Percentiles rank a stretch among this genome's conserved stretches.
Evolutionary conservation across 208 protist genomes (phyloP).

Genomic region (Phytomonas sp.): DNA sequence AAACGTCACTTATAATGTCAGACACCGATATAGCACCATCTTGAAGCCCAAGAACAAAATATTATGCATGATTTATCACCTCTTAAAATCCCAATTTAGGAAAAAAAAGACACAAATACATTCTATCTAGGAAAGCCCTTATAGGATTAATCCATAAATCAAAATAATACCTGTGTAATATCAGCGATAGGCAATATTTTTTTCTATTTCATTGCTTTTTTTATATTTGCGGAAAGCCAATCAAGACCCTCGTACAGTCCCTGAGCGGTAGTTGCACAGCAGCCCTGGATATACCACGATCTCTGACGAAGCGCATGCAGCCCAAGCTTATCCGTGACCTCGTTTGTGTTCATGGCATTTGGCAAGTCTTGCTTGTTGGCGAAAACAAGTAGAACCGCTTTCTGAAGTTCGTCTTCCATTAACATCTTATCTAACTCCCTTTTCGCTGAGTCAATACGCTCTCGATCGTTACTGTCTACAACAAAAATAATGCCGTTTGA

Average conservation of each 20-base stretch:
- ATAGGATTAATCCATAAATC: not conserved
- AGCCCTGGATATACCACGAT: constrained; percentile 92
- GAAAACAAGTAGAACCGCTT: constrained; percentile 95
- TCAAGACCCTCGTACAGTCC: constrained; percentile 91
- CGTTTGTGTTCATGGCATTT: constrained; percentile 94
- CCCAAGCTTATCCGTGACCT: constrained; percentile 95
- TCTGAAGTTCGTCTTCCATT: constrained; percentile 95
- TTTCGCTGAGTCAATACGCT: constrained; percentile 85
- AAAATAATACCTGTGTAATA: not conserved
- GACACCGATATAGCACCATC: not conserved
- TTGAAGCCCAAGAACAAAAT: constrained; percentile 9
- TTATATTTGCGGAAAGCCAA: constrained; percentile 85
- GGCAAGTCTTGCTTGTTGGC: constrained; percentile 99
- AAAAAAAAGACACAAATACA: constrained; percentile 1
- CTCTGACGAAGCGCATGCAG: constrained; percentile 90
- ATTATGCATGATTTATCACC: not conserved
- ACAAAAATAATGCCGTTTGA: constrained; percentile 97
- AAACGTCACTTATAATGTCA: not conserved
- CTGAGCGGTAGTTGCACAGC: constrained; percentile 87
- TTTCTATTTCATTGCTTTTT: constrained; percentile 62
- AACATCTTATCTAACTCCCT: constrained; percentile 95
- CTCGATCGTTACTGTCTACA: constrained; percentile 94
- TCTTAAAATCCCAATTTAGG: not conserved
- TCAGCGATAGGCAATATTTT: not conserved
- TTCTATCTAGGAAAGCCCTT: not conserved